These are phyloP conservation scores for Stephania yunnanensis DNA, from an alignment of 164 flowering plant species.

Conservation along the genomic window DNA sequence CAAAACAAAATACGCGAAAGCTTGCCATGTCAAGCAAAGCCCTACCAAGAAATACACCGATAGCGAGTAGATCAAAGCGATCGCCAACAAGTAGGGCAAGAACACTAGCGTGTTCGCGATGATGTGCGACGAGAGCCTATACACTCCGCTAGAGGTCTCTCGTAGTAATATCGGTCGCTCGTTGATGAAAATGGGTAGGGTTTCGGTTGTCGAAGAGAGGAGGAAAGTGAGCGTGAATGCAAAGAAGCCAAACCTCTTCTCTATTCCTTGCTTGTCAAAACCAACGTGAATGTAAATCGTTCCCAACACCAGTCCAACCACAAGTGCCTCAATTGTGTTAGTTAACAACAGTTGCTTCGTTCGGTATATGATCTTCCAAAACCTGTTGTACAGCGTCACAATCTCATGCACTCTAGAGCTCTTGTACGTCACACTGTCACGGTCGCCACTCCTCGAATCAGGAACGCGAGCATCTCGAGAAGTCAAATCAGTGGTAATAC, in stretches of 20 bases:
- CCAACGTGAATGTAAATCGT: conserved; percentile 83
- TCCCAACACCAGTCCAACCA: conserved; percentile 79
- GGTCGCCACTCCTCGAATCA: no score
- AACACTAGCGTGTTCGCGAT: conserved; percentile 88
- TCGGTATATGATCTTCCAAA: conserved; percentile 82
- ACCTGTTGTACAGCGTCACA: conserved; percentile 46
- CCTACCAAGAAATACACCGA: conserved; percentile 87
- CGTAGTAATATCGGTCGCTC: conserved; percentile 76
- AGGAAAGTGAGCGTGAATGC: conserved; percentile 96
- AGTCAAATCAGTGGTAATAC: background rate
- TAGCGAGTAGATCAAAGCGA: conserved; percentile 63
- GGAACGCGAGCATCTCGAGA: background rate
- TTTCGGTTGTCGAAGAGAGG: conserved; percentile 88
- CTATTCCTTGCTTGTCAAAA: conserved; percentile 57
- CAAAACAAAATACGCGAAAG: conserved; percentile 70
- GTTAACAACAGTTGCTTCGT: conserved; percentile 78
- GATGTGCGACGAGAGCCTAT: conserved; percentile 74
- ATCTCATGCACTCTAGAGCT: conserved; percentile 68
- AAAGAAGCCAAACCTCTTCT: conserved; percentile 82
- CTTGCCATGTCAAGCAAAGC: conserved; percentile 66
- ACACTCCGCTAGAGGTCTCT: conserved; percentile 83
- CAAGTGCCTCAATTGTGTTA: conserved; percentile 72
- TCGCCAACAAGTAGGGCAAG: conserved; percentile 67
- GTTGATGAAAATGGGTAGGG: conserved; percentile 82
- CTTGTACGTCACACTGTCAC: conserved; percentile 24